These are phyloP conservation scores for Phytophthora tubulina DNA, from an alignment of 352 stramenopile species.

Conservation along the genomic window DNA sequence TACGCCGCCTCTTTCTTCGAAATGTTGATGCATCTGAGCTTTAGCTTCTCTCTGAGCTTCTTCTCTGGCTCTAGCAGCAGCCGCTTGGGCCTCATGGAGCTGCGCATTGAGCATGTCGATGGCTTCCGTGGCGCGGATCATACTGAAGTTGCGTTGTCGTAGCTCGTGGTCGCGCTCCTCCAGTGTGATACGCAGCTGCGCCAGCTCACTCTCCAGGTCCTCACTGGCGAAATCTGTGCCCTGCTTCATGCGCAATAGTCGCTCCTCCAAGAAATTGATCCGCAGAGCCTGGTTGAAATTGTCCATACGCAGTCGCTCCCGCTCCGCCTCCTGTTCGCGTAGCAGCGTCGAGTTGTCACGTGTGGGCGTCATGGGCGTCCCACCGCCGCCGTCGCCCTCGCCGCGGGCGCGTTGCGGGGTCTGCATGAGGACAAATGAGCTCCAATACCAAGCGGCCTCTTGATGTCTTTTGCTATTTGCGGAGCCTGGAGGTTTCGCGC, in stretches of 20 bases:
- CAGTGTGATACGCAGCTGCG: constrained; percentile 63
- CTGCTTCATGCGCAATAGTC: constrained; percentile 69
- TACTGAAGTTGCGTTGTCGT: constrained; percentile 61
- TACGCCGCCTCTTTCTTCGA: constrained; percentile 36
- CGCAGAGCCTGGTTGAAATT: constrained; percentile 82
- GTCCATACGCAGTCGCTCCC: constrained; percentile 71
- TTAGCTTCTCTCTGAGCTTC: constrained; percentile 41
- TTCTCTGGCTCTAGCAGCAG: constrained; percentile 35
- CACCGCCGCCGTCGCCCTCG: constrained; percentile 2
- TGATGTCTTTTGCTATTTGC: constrained; percentile 22
- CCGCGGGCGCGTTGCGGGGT: constrained; percentile 30
- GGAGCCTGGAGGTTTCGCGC: constrained; percentile 22
- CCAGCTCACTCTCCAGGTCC: constrained; percentile 69
- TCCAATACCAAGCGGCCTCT: constrained; percentile 10
- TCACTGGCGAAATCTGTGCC: constrained; percentile 68
- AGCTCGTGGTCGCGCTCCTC: constrained; percentile 76
- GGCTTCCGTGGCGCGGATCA: constrained; percentile 66
- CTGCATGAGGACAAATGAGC: constrained; percentile 31
- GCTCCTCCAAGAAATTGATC: constrained; percentile 74
- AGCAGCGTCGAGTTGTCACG: constrained; percentile 50
- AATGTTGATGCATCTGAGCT: constrained; percentile 43
- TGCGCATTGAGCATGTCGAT: constrained; percentile 67
- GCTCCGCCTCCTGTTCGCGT: constrained; percentile 65
- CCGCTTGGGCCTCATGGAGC: constrained; percentile 42
- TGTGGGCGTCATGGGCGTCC: constrained; percentile 26